Percentiles rank a stretch among this genome's conserved stretches.
Evolutionary conservation across 2,329 filamentous ascomycete genomes (phyloP).

Genomic region (Aspergillus quadricinctus): DNA sequence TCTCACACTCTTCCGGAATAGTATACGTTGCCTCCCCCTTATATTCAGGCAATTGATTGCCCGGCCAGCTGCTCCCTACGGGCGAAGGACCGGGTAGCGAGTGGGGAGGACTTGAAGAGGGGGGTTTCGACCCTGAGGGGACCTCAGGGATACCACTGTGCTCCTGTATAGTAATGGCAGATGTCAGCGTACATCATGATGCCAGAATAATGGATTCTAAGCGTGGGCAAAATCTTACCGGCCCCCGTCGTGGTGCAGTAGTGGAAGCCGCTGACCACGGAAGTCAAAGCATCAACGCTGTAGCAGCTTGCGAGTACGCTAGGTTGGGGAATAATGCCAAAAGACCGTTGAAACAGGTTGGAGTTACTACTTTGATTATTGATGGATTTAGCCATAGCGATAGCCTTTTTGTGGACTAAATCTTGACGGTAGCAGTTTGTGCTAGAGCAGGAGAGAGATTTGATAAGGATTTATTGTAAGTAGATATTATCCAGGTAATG

Average conservation of each 20-base stretch:
- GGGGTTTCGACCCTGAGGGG: constrained; percentile 79
- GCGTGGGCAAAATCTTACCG: constrained; percentile 49
- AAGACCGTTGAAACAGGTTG: constrained; percentile 56
- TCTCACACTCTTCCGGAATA: constrained; percentile 99
- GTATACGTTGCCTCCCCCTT: constrained; percentile 89
- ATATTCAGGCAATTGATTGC: constrained; percentile 36
- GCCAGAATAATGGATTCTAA: background rate
- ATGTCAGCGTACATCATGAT: background rate
- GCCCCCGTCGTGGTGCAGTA: constrained; percentile 91
- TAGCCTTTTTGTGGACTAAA: constrained; percentile 6
- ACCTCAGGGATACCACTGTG: constrained; percentile 95
- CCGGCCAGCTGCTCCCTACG: constrained; percentile 49
- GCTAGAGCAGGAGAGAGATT: background rate
- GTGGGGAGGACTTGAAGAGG: constrained; percentile 85
- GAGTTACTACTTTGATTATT: constrained; percentile 69
- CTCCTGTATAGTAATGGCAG: constrained; percentile 49
- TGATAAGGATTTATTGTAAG: background rate
- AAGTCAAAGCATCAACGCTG: constrained; percentile 65
- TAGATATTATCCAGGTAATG: background rate
- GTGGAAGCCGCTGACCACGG: constrained; percentile 76
- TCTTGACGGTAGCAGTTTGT: constrained; percentile 1
- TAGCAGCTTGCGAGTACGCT: constrained; percentile 91
- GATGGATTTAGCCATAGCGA: constrained; percentile 48
- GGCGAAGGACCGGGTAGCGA: constrained; percentile 66
- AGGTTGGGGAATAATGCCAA: constrained; percentile 48